Conservation (phyloP, 2,329 filamentous ascomycete genomes). For the Thermothelomyces thermophilus region DNA sequence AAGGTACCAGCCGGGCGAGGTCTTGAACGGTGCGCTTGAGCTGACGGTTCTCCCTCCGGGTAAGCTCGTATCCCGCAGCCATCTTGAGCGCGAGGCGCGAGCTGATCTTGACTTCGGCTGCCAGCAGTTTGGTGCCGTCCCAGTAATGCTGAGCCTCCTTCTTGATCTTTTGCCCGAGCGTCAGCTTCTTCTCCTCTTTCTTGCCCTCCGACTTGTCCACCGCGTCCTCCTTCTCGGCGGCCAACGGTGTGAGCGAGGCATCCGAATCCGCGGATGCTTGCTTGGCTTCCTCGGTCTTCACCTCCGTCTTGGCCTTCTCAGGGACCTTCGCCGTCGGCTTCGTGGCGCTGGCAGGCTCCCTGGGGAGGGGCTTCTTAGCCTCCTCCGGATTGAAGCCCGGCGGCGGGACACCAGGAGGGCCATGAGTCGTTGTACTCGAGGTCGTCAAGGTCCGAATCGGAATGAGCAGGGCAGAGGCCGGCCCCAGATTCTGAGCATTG, state of each 20-base stretch:
- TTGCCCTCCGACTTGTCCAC: constrained; percentile 50
- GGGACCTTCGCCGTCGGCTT: constrained; percentile 28
- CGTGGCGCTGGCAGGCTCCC: constrained; percentile 38
- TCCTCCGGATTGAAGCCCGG: constrained; percentile 87
- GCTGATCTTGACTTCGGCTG: constrained; percentile 88
- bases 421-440: constrained; percentile 44
- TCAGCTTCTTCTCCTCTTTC: constrained; percentile 80
- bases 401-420: constrained; percentile 58
- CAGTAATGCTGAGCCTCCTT: constrained; percentile 92
- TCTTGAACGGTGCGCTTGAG: constrained; percentile 90
- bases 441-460: constrained; percentile 52
- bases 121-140: constrained; percentile 95
- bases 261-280: constrained; percentile 34
- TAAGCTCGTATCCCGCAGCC: constrained; percentile 95
- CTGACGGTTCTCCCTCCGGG: constrained; percentile 86
- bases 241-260: constrained; percentile 53
- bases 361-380: constrained; percentile 75
- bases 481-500: constrained; percentile 40
- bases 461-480: constrained; percentile 51
- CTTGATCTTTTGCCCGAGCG: constrained; percentile 86
- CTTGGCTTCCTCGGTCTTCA: constrained; percentile 27
- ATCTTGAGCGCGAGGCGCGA: constrained; percentile 89
- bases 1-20: constrained; percentile 84
- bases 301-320: constrained; percentile 29
- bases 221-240: constrained; percentile 55